Evolutionary conservation across 2,329 filamentous ascomycete genomes (phyloP).

Genomic region (Colletotrichum tabaci): DNA sequence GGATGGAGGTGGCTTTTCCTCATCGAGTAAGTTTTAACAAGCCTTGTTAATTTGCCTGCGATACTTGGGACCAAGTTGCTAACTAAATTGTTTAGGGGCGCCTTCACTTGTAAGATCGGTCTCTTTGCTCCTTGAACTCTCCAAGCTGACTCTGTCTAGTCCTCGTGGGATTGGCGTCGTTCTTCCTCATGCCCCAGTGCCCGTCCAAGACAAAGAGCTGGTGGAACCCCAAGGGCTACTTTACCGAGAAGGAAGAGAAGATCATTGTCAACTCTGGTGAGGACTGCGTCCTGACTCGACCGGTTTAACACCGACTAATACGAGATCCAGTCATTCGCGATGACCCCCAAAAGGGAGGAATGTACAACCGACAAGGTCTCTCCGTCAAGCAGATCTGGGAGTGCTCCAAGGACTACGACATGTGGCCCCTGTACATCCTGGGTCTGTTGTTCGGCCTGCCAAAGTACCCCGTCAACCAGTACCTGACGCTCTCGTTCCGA

Average conservation of each 20-base stretch:
- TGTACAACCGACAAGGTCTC: constrained; percentile 72
- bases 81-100: constrained; percentile 45
- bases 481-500: constrained; percentile 47
- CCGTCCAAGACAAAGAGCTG: constrained; percentile 59
- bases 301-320: background rate
- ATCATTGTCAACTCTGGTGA: constrained; percentile 70
- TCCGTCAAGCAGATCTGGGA: constrained; percentile 63
- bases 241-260: constrained; percentile 68
- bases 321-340: constrained; percentile 60
- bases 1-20: constrained; percentile 73
- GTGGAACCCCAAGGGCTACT: constrained; percentile 69
- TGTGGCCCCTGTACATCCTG: constrained; percentile 69
- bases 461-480: constrained; percentile 45
- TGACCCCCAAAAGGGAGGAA: constrained; percentile 68
- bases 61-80: constrained; percentile 2
- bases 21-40: constrained; percentile 49
- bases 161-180: constrained; percentile 60
- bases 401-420: constrained; percentile 67
- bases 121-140: constrained; percentile 52
- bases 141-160: constrained; percentile 57
- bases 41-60: too few relatives aligned
- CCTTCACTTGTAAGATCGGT: constrained; percentile 50
- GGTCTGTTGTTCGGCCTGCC: constrained; percentile 59
- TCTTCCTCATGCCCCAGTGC: constrained; percentile 51
- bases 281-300: fast-evolving